Base-by-base conservation (phyloP, 192 early-diverging fungal species). In the Backusella circina region DNA sequence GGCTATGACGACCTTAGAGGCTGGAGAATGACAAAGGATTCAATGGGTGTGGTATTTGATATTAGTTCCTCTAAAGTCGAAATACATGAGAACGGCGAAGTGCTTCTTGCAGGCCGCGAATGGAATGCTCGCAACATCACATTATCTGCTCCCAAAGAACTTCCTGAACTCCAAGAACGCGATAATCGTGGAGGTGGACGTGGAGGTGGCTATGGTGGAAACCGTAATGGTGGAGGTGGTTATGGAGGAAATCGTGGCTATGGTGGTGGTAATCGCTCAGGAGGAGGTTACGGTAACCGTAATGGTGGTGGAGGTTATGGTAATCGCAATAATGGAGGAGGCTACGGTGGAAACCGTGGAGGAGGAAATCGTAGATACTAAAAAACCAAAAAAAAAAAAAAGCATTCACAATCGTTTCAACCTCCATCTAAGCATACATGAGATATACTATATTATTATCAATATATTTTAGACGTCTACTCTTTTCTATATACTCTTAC, bases 1-100 rank as follows among this genome's bases (percentile, higher is more conserved):
- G 76, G 81, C 16, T 94, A 91, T 44, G 91, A 91, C 61, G 94
- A 94, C 75, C 89, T 93, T 71, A 86, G 83, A 68, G 85, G 86
- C 69, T 97, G 94, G 94, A 87, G 94, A 39, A 93, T 97, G 86
- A 90, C 88, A 67, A 92, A 89, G 71, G 97, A 98, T 64, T 87
- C 83, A 70, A 85, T 41, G 75, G 92, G 95, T 51, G 93, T 94
- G 18, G 93, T 95, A 21, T 94, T 93, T 50, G 97, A 99, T 87
- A 82, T 99, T 31, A 82, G 82, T 21, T 81, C 89, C 4, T 82
- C 84, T 31, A 92, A 97, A 77, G 80, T 95, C 31, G 86, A 93
- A 74, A 74, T 91, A 13, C 77, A 82, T 26, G 88, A 91, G 69
- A 88, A 87, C 50, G 84, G 79, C 28, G 79, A 36, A 28, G 80